Evolutionary conservation across 176 grass and related monocot species (phyloP), one percentile per base, ranked within the genome.

Genomic region (Aegilops bicornis): DNA sequence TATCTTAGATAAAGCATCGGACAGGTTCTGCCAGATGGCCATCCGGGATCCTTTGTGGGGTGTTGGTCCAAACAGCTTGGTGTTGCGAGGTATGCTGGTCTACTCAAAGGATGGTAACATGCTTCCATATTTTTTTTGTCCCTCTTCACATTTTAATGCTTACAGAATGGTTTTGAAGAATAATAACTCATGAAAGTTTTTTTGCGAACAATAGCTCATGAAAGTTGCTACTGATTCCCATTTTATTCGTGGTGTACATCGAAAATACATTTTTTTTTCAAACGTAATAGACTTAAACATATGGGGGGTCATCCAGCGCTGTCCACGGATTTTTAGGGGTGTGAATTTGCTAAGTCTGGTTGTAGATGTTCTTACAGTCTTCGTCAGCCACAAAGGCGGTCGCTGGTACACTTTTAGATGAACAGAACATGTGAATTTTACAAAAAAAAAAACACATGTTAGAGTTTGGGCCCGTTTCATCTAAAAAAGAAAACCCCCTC

Each of bases 31-130:
- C 77, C 58, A 82, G 82, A 78, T 81, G 40, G 10, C 32, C 54
- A 83, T 3, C 19, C 45, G 19, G 71, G 86, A 88, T 88, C 90
- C 62, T 88, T 73, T 91, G 50, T 82, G 82, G 73, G 48, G 23
- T 63, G 62, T 32, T 76, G 66, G 25, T 10, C 2, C 79, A 45
- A 32, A 20, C 66, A 48, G 17, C 19, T 17, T 10, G 45, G 6
- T 40, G 36, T 42, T 39, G 60, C 76, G 23, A 77, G 61, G 27
- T 81, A 86, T 73, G 60, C 14, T 54, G 7, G 71, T 73, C 22
- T 27, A 73, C 6, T 16, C 12, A 73, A n/a, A 47, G 25, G 71
- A 73, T 73, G 37, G 16, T 16, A 74, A 42, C 40, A 42, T 42
- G 40, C 40, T 42, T 42, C 2, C 40, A 42, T 42, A 42, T 42